Evolutionary conservation across 495 filamentous ascomycete genomes (phyloP).

Genomic region (Podospora comata): DNA sequence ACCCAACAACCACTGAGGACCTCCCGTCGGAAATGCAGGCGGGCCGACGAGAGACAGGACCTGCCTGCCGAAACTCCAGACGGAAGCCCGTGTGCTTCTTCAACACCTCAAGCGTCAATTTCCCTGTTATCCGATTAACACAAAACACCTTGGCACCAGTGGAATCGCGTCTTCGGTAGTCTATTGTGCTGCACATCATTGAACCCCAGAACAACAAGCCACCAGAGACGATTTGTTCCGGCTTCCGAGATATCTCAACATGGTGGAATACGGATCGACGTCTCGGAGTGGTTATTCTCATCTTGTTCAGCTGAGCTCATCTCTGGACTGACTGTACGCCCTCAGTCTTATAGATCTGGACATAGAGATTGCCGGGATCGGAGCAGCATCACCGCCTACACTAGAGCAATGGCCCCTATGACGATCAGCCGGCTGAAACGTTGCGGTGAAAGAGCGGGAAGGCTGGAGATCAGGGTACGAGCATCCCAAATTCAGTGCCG

Average conservation of each 20-base stretch:
- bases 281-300: neutral
- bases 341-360: neutral
- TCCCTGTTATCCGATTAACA: neutral
- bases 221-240: neutral
- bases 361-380: neutral
- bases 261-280: neutral
- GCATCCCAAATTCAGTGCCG: neutral
- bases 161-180: neutral
- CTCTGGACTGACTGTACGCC: neutral
- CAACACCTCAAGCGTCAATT: neutral
- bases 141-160: neutral
- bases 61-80: neutral
- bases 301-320: neutral
- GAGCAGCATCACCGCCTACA: neutral
- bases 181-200: neutral
- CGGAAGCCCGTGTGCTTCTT: neutral
- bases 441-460: neutral
- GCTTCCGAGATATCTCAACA: neutral
- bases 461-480: neutral
- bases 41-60: neutral
- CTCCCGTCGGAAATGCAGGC: neutral
- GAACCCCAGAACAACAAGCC: neutral
- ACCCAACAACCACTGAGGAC: neutral
- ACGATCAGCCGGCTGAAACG: neutral
- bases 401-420: neutral